Evolutionary conservation across 2,329 filamentous ascomycete species (phyloP).

Genomic region (Lecanoromycetidae sp.): DNA sequence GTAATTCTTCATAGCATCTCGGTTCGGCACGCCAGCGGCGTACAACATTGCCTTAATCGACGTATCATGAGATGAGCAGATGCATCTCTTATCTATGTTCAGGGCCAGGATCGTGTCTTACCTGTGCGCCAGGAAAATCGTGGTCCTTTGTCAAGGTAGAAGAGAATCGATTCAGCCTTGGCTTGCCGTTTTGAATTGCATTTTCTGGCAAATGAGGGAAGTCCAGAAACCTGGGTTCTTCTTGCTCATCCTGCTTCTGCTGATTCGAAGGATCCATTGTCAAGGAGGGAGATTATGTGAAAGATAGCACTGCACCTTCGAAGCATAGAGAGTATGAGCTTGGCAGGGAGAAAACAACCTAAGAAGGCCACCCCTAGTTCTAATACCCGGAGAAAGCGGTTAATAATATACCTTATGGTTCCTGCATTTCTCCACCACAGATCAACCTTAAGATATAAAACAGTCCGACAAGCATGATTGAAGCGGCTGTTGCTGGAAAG

Average conservation of each 20-base stretch:
- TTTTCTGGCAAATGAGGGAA: constrained; percentile 45
- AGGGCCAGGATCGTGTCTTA: constrained; percentile 26
- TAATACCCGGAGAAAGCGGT: too few species aligned
- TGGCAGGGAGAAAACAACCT: background rate
- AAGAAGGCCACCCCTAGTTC: too few species aligned
- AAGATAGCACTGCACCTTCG: background rate
- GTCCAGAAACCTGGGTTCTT: constrained; percentile 42
- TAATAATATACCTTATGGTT: too few species aligned
- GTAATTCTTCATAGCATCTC: constrained; percentile 74
- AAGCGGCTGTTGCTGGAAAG: constrained; percentile 8
- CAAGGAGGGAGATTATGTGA: background rate
- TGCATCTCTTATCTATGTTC: background rate
- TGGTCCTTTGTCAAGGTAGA: constrained; percentile 68
- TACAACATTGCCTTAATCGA: constrained; percentile 73
- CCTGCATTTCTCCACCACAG: too few species aligned
- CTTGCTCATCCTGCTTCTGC: constrained; percentile 27
- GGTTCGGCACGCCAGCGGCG: constrained; percentile 74
- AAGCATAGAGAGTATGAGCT: background rate
- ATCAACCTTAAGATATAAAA: too few species aligned
- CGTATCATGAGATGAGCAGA: constrained; percentile 2
- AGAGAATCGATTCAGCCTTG: constrained; percentile 75
- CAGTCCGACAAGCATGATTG: constrained; percentile 6
- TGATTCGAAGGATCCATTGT: constrained; percentile 28
- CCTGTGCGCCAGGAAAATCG: constrained; percentile 86
- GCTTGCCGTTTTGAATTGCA: constrained; percentile 44